Percentiles rank a stretch among this genome's conserved stretches.
Conservation (phyloP, 257 asterid species). For the Agastache rugosa region DNA sequence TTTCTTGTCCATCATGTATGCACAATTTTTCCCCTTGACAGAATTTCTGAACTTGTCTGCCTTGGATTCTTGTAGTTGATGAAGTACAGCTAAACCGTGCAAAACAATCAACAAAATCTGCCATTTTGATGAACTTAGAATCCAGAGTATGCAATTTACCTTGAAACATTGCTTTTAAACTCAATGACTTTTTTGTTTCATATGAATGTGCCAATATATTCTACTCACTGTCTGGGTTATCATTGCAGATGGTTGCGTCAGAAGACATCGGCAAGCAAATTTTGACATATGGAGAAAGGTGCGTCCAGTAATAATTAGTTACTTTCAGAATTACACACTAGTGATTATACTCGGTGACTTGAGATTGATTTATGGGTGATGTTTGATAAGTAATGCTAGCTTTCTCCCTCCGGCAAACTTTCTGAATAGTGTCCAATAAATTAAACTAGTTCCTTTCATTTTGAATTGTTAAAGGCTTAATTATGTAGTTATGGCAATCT, state of each 20-base stretch:
- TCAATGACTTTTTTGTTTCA: conserved; percentile 6
- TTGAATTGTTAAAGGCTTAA: not conserved
- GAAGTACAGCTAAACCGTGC: conserved; percentile 78
- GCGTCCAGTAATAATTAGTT: conserved; percentile 23
- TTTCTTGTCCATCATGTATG: not conserved
- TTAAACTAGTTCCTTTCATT: not conserved
- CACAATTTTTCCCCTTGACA: not conserved
- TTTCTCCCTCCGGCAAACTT: not conserved
- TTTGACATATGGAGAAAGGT: conserved; percentile 86
- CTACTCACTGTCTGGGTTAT: conserved; percentile 18
- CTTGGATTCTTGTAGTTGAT: conserved; percentile 55
- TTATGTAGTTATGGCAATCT: not conserved
- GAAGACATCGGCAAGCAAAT: conserved; percentile 95
- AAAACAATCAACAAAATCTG: conserved; percentile 79
- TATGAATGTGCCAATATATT: conserved; percentile 19
- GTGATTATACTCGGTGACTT: not conserved
- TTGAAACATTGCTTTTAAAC: not conserved
- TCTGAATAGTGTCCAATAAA: not conserved
- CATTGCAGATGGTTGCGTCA: conserved; percentile 71
- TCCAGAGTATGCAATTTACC: conserved; percentile 69
- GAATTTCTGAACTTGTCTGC: not conserved
- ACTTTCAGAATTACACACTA: not conserved
- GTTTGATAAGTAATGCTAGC: conserved; percentile 7
- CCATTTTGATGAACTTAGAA: conserved; percentile 96
- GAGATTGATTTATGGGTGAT: conserved; percentile 9